phyloP scores from a whole-genome alignment of 352 stramenopile genomes.

The Pythium scleroteichum region DNA sequence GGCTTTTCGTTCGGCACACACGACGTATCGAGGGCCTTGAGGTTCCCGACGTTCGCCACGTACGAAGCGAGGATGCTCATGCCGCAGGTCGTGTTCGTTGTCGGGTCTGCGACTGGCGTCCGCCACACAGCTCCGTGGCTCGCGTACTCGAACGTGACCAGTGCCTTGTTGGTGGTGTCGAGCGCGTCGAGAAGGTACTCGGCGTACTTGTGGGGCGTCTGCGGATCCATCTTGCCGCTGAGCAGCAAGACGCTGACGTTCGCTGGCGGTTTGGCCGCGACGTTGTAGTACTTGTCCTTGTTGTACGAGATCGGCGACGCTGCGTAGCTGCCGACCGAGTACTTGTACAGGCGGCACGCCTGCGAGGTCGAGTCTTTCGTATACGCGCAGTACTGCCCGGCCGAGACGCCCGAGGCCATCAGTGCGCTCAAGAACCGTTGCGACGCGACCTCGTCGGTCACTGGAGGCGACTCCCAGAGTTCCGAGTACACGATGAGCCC shows the following conservation, averaged over 20 bases:
- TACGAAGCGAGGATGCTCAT: slow-evolving; percentile 35
- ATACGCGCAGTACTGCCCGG: slow-evolving; percentile 46
- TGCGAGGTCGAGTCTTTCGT: slow-evolving; percentile 35
- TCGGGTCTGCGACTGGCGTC: slow-evolving; percentile 15
- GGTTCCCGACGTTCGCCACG: slow-evolving; percentile 20
- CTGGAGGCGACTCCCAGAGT: slow-evolving; percentile 26
- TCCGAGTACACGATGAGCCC: slow-evolving; percentile 32
- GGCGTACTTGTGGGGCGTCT: slow-evolving; percentile 37
- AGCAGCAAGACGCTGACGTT: slow-evolving; percentile 36
- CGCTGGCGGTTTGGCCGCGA: slow-evolving; percentile 25
- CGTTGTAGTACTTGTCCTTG: slow-evolving; percentile 32
- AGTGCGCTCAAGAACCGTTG: slow-evolving; percentile 1
- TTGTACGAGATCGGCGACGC: slow-evolving; percentile 23
- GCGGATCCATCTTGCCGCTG: slow-evolving; percentile 33
- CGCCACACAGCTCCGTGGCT: slow-evolving; percentile 29
- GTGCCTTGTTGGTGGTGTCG: slow-evolving; percentile 29
- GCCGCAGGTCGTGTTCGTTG: slow-evolving; percentile 27
- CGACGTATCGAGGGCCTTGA: slow-evolving; percentile 27
- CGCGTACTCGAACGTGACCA: slow-evolving; percentile 40
- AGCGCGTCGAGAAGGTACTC: slow-evolving; percentile 27
- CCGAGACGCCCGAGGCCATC: background rate
- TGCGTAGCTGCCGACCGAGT: slow-evolving; percentile 8
- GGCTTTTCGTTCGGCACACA: slow-evolving; percentile 28
- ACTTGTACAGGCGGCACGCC: slow-evolving; percentile 35
- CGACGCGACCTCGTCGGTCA: slow-evolving; percentile 22